Evolutionary conservation across 2,329 filamentous ascomycete species (phyloP), one percentile per base, ranked within the genome.

Genomic region (Aspergillus arachidicola): DNA sequence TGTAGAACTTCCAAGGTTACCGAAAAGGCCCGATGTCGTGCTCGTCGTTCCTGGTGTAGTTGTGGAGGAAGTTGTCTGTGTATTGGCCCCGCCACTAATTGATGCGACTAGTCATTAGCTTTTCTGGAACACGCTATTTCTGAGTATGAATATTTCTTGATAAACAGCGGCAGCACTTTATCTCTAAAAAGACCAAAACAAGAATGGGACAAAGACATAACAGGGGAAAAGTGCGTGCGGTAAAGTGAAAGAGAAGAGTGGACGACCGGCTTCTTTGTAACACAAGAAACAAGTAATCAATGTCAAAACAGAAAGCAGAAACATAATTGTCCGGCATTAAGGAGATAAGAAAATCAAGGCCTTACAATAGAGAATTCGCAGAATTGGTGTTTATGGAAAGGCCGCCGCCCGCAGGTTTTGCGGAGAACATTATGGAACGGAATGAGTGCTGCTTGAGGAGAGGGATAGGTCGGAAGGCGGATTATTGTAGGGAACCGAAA

Each of bases 371-470:
- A 58, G 80, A 79, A 72, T 82, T 81, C 57, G 76, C 75, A 28
- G 78, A 76, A 65, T 80, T 80, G 23, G 85, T 87, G 70, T 86
- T 87, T 70, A 87, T 81, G 63, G 81, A 84, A 71, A 87, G 76
- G 54, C 76, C 76, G 43, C 75, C 61, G 70, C 72, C 70, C 34
- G 77, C 70, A 36, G 76, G 69, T 68, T 79, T 79, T 56, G 75
- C 64, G 59, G 71, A 71, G 66, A 79, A 79, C 76, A 79, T 78
- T 46, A 32, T 58, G 59, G 19, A 14, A 46, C 19, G 23, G 53
- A 45, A 50, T 46, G 21, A 41, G 50, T 28, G 32, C 30, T 16
- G 45, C 26, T 48, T 10, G n/a, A 41, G 34, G 12, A 38, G 63
- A 54, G 59, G 48, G 32, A 36, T 11, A 36, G n/a, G 19, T 51